Conservation (phyloP, 495 filamentous ascomycete genomes). For the Daldinia childiae region DNA sequence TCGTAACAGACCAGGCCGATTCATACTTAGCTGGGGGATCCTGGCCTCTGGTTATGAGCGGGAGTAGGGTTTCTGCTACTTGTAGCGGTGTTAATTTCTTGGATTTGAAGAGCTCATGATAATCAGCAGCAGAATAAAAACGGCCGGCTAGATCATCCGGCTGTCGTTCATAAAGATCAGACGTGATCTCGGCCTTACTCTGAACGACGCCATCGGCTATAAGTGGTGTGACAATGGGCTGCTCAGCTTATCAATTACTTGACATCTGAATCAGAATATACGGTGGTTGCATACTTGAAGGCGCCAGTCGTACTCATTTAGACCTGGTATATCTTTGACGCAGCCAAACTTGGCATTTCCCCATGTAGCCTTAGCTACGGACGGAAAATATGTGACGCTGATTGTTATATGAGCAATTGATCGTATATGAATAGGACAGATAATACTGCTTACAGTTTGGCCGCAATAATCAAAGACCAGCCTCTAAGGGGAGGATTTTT, state of each 20-base stretch:
- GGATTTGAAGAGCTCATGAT: slow-evolving; percentile 74
- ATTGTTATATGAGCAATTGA: slow-evolving; percentile 8
- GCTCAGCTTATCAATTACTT: slow-evolving; percentile 14
- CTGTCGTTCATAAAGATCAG: slow-evolving; percentile 47
- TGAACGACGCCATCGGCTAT: slow-evolving; percentile 39
- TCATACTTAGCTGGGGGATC: slow-evolving; percentile 66
- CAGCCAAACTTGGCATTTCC: slow-evolving; percentile 75
- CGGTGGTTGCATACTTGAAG: slow-evolving; percentile 29
- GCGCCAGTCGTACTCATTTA: slow-evolving; percentile 62
- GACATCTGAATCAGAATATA: not conserved
- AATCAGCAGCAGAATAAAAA: slow-evolving; percentile 79
- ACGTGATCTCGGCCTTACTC: slow-evolving; percentile 47
- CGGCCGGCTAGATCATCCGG: slow-evolving; percentile 52
- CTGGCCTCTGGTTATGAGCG: slow-evolving; percentile 70
- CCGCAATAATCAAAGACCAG: slow-evolving; percentile 41
- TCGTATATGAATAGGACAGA: not conserved
- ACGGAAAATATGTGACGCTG: slow-evolving; percentile 43
- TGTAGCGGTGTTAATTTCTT: slow-evolving; percentile 74
- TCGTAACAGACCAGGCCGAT: slow-evolving; percentile 69
- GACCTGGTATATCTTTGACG: slow-evolving; percentile 65
- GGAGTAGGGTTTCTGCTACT: slow-evolving; percentile 75
- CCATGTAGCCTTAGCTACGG: slow-evolving; percentile 61
- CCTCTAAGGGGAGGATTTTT: slow-evolving; percentile 44
- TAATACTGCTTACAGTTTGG: slow-evolving; percentile 38
- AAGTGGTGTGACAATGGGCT: slow-evolving; percentile 83